Percentiles rank a stretch among this genome's conserved stretches.
Evolutionary conservation across 768 basidiomycete genomes (phyloP).

Genomic region (Piloderma croceum): DNA sequence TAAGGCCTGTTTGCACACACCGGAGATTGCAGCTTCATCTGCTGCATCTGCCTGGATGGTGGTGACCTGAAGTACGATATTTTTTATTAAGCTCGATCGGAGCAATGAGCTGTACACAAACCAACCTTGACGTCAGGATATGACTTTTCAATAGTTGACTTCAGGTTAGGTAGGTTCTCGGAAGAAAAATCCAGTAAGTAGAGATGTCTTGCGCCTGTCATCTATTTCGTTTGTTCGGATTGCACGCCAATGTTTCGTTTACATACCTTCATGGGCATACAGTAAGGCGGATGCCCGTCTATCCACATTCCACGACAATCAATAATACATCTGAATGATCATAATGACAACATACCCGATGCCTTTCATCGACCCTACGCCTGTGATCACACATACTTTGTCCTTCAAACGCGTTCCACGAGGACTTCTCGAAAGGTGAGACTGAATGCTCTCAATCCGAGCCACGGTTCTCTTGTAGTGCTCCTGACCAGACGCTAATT

Average conservation of each 20-base stretch:
- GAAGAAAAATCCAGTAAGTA: conserved; percentile 60
- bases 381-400: conserved; percentile 86
- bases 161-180: conserved; percentile 64
- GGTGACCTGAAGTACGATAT: conserved; percentile 57
- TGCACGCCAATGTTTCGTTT: conserved; percentile 4
- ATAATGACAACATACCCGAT: conserved; percentile 61
- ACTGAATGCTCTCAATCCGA: conserved; percentile 62
- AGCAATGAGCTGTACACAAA: not conserved
- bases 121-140: conserved; percentile 79
- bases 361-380: conserved; percentile 79
- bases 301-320: conserved; percentile 1
- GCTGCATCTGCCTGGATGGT: conserved; percentile 78
- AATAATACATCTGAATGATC: conserved; percentile 2
- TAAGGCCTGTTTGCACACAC: conserved; percentile 65
- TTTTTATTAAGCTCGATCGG: not conserved
- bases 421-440: conserved; percentile 53
- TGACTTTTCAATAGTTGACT: conserved; percentile 54
- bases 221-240: conserved; percentile 1
- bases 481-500: conserved; percentile 39
- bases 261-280: conserved; percentile 74
- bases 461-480: conserved; percentile 55
- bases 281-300: conserved; percentile 69
- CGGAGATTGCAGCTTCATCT: conserved; percentile 62
- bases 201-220: conserved; percentile 54
- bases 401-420: conserved; percentile 54